Evolutionary conservation across 2,329 filamentous ascomycete genomes (phyloP), one percentile per base, ranked within the genome.

Genomic region (Apiospora hydei): DNA sequence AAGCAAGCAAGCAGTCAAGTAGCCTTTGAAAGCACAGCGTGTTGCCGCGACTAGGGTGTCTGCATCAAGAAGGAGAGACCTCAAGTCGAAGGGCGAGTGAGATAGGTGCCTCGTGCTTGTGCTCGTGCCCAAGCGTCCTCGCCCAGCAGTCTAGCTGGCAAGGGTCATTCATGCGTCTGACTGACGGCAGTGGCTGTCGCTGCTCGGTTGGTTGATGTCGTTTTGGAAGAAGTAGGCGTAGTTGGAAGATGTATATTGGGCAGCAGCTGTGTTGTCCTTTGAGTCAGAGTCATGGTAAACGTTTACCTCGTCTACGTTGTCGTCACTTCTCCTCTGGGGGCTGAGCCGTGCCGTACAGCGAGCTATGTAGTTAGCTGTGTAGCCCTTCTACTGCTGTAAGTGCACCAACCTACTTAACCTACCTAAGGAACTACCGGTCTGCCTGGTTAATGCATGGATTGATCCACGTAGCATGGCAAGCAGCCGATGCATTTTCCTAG

Each of bases 381-480:
- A 26, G 18, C 21, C 18, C 34, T 64, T 64, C 41, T 43, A 43
- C 41, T 13, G 41, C 41, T 41, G 41, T 41, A 41, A 41, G 41
- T 41, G 34, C 10, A 26, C 57, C 10, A n/a, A 64, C 3, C 8
- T 30, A 30, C 26, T 30, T 21, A 64, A 64, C 10, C 8, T 21
- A 64, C 10, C 8, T 21, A 64, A 64, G 44, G 1, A 14, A 46
- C 34, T 64, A 41, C 57, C 21, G 57, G 13, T 8, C 57, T 38
- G 34, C 41, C 16, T 41, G 10, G 34, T n/a, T n/a, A 24, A 41
- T 64, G 18, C 57, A 41, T 64, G 57, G 57, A 41, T 64, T 34
- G 57, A 41, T 64, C 57, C 57, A 64, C 57, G 57, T 64, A 64
- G 57, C 57, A 64, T 64, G 4, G 53, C 53, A 61, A 38, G 53